Conservation (phyloP, 805 yeast genomes). For the Scheffersomyces stipitis region DNA sequence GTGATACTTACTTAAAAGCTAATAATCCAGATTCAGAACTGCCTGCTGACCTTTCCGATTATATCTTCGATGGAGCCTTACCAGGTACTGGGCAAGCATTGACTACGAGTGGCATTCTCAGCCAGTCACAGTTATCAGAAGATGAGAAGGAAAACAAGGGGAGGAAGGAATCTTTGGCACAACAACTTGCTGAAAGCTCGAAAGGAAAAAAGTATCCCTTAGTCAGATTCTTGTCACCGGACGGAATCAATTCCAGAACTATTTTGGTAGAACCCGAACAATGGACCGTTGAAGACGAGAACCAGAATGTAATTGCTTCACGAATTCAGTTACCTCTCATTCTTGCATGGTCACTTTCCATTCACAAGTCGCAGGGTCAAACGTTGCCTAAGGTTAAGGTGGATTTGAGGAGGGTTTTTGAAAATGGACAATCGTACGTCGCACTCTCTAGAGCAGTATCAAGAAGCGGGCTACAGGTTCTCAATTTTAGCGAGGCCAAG, state of each 20-base stretch:
- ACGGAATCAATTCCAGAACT: slow-evolving; percentile 66
- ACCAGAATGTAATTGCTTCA: slow-evolving; percentile 63
- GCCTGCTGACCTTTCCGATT: slow-evolving; percentile 14
- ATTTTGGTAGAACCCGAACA: slow-evolving; percentile 78
- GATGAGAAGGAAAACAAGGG: slow-evolving; percentile 35
- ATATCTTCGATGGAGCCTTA: slow-evolving; percentile 9
- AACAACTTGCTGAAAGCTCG: slow-evolving; percentile 44
- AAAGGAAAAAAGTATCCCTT: slow-evolving; percentile 60
- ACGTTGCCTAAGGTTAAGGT: slow-evolving; percentile 75
- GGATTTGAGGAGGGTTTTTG: slow-evolving; percentile 75
- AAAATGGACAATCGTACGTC: slow-evolving; percentile 93
- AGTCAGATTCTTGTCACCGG: slow-evolving; percentile 72
- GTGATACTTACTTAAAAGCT: slow-evolving; percentile 36
- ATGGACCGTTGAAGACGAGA: slow-evolving; percentile 78
- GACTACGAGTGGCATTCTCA: neutral
- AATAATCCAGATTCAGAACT: slow-evolving; percentile 4
- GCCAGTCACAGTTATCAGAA: slow-evolving; percentile 9
- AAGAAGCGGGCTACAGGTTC: slow-evolving; percentile 78
- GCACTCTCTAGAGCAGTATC: slow-evolving; percentile 89
- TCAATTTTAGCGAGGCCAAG: slow-evolving; percentile 62
- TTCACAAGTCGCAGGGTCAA: slow-evolving; percentile 95
- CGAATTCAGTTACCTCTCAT: slow-evolving; percentile 83
- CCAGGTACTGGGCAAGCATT: neutral
- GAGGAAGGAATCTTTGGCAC: slow-evolving; percentile 48
- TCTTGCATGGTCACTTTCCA: slow-evolving; percentile 95